These are phyloP conservation scores for Effrenium voratum DNA, from an alignment of 73 alveolate genomes.

Conservation along the genomic window DNA sequence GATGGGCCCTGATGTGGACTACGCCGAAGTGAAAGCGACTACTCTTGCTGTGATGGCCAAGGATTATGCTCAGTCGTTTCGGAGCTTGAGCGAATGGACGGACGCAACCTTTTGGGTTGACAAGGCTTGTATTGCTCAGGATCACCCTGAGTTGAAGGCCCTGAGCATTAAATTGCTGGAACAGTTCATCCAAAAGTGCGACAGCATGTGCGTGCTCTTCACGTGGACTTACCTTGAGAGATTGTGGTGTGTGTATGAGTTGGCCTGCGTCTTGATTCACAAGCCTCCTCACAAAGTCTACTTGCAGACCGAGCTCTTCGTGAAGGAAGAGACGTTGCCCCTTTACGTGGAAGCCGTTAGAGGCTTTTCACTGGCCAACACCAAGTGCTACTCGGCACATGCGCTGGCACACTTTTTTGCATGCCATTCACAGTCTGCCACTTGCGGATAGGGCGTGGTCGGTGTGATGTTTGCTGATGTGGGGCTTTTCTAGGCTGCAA, in stretches of 20 bases:
- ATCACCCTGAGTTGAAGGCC: conserved; percentile 37
- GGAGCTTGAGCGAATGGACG: conserved; percentile 35
- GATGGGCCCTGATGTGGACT: conserved; percentile 59
- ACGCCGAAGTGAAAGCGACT: conserved; percentile 52
- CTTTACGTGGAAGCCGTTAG: conserved; percentile 23
- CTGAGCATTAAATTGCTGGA: conserved; percentile 56
- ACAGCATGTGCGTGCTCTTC: conserved; percentile 82
- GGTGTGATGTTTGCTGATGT: too few relatives aligned
- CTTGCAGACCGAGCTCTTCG: conserved; percentile 77
- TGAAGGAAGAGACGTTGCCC: conserved; percentile 48
- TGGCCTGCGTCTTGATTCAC: conserved; percentile 47
- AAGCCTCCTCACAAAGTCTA: conserved; percentile 59
- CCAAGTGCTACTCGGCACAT: conserved; percentile 39
- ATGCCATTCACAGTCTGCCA: too few relatives aligned
- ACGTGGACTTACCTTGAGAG: conserved; percentile 86
- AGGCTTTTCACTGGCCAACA: conserved; percentile 25
- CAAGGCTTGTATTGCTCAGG: conserved; percentile 69
- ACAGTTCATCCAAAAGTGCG: conserved; percentile 63
- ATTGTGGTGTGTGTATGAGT: conserved; percentile 73
- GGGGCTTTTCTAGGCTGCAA: neutral
- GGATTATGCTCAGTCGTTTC: conserved; percentile 40
- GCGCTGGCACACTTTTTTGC: too few relatives aligned
- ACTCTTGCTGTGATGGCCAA: conserved; percentile 68
- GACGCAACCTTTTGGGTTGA: conserved; percentile 56
- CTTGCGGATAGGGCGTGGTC: too few relatives aligned